phyloP scores from a whole-genome alignment of 75 land plant species.

The Sequoia sempervirens region DNA sequence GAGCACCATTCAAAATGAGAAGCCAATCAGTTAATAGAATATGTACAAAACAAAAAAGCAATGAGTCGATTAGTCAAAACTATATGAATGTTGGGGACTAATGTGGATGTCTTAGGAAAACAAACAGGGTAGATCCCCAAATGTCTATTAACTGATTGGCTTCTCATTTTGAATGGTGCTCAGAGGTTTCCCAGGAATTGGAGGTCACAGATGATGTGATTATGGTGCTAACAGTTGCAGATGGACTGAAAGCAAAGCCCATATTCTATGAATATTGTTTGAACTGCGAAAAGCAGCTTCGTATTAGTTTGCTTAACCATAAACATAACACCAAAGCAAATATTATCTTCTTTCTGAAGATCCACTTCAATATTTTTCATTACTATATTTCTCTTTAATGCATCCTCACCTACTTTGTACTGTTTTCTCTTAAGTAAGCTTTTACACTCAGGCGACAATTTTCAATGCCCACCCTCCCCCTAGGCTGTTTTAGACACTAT shows the following conservation, averaged over 20 bases:
- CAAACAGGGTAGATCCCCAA: not conserved
- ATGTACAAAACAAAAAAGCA: not conserved
- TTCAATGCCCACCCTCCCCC: too few relatives aligned
- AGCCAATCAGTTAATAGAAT: not conserved
- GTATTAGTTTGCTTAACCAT: too few relatives aligned
- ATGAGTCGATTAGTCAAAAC: not conserved
- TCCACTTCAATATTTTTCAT: too few relatives aligned
- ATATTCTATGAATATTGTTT: slow-evolving; percentile 33
- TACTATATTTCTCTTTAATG: too few relatives aligned
- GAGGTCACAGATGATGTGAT: slow-evolving; percentile 45
- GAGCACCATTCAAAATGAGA: not conserved
- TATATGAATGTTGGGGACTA: not conserved
- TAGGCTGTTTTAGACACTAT: too few relatives aligned
- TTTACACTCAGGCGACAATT: too few relatives aligned
- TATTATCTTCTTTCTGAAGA: too few relatives aligned
- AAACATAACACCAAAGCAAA: too few relatives aligned
- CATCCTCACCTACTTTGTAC: too few relatives aligned
- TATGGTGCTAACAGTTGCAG: slow-evolving; percentile 47
- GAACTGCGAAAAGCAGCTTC: not conserved
- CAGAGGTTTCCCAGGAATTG: slow-evolving; percentile 33
- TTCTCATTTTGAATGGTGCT: not conserved
- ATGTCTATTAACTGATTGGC: not conserved
- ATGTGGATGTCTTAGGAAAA: too few relatives aligned
- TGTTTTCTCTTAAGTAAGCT: too few relatives aligned
- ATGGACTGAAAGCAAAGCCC: slow-evolving; percentile 34